Evolutionary conservation across 139 green algal species (phyloP).

Genomic region (Penium margaritaceum): DNA sequence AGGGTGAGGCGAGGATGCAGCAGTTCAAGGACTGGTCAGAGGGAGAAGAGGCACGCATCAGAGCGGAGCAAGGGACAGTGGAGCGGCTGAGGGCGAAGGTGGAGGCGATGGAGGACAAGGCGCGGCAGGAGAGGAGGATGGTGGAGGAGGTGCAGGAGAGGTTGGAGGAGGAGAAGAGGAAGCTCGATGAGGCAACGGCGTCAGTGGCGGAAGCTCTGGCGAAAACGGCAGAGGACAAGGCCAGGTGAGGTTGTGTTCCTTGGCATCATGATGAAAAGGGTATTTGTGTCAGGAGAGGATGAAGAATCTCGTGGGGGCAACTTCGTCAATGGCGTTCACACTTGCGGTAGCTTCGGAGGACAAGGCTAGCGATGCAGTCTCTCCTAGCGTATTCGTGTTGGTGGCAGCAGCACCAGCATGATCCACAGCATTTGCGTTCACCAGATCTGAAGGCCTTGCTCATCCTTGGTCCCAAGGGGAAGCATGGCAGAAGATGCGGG

Average conservation of each 20-base stretch:
- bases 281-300: not conserved
- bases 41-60: not conserved
- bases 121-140: not conserved
- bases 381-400: no score
- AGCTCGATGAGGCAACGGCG: not conserved
- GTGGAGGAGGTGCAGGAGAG: not conserved
- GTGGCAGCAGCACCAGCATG: no score
- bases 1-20: not conserved
- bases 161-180: not conserved
- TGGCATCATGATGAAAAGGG: no score
- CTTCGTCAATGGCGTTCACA: no score
- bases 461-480: no score
- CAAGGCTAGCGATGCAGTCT: no score
- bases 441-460: no score
- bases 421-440: no score
- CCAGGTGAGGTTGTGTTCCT: no score
- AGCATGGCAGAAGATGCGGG: no score
- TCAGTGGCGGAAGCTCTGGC: conserved; percentile 5
- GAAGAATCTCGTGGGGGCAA: no score
- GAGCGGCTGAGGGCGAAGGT: not conserved
- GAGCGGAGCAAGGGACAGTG: not conserved
- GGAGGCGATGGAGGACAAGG: not conserved
- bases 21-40: not conserved
- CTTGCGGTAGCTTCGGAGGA: no score
- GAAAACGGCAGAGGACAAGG: not conserved